A percentile compares a stretch with the other conserved stretches of the same genome.
phyloP scores from a whole-genome alignment of 768 basidiomycete species.

The Amanita molliuscula region DNA sequence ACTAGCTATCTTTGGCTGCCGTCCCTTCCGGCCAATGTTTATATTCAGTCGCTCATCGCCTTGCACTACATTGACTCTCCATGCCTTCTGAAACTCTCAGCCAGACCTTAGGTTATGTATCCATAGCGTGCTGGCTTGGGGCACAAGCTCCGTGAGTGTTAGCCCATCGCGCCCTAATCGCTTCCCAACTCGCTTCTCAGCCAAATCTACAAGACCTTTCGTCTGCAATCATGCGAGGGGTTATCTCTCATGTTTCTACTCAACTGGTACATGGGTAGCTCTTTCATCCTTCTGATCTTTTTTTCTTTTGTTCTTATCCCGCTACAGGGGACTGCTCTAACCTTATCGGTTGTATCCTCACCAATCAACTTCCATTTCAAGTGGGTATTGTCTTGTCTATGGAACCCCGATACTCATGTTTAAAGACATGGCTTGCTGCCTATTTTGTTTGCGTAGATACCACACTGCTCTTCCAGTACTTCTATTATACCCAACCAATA shows the following conservation, averaged over 20 bases:
- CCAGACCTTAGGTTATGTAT: conserved; percentile 58
- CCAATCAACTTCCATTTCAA: conserved; percentile 92
- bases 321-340: conserved; percentile 82
- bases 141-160: conserved; percentile 79
- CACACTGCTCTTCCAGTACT: conserved; percentile 66
- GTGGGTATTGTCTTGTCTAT: conserved; percentile 28
- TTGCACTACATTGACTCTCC: conserved; percentile 9
- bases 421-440: conserved; percentile 77
- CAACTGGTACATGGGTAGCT: conserved; percentile 85
- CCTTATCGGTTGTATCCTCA: conserved; percentile 83
- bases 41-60: conserved; percentile 12
- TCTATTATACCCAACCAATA: conserved; percentile 51
- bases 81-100: conserved; percentile 33
- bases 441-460: conserved; percentile 88
- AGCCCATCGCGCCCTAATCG: background rate
- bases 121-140: conserved; percentile 73
- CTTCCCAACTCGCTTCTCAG: conserved; percentile 25
- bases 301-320: background rate
- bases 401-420: conserved; percentile 7
- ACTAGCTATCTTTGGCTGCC: background rate
- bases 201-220: conserved; percentile 75
- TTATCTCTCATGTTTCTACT: conserved; percentile 88
- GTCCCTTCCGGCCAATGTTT: background rate
- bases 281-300: conserved; percentile 5
- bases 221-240: conserved; percentile 73